Conservation (phyloP, 148 eudicot genomes). For the Cornus kousa region DNA sequence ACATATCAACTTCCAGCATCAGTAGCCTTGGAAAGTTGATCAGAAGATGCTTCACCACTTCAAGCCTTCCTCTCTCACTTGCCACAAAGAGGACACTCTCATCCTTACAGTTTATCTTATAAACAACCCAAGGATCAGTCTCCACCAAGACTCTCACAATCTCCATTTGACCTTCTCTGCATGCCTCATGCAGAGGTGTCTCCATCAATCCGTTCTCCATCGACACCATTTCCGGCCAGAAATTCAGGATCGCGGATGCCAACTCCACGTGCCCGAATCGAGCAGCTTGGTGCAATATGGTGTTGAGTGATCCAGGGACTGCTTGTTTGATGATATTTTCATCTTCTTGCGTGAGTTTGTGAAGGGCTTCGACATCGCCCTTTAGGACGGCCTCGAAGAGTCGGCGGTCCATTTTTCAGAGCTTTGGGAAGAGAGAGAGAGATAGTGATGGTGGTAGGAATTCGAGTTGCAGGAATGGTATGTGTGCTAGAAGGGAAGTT, state of each 20-base stretch:
- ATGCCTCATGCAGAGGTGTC: slow-evolving; percentile 29
- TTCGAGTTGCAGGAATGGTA: not conserved
- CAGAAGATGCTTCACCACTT: slow-evolving; percentile 22
- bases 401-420: slow-evolving; percentile 19
- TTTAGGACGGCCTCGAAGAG: slow-evolving; percentile 15
- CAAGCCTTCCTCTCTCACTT: slow-evolving; percentile 24
- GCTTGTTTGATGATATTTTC: slow-evolving; percentile 7
- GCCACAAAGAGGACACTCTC: slow-evolving; percentile 29
- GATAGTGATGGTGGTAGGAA: not conserved
- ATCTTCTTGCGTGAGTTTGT: slow-evolving; percentile 15
- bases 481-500: not conserved
- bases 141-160: slow-evolving; percentile 14
- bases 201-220: slow-evolving; percentile 24
- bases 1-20: slow-evolving; percentile 22
- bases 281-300: slow-evolving; percentile 25
- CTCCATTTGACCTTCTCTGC: slow-evolving; percentile 26
- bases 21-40: slow-evolving; percentile 15
- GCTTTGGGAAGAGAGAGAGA: not conserved
- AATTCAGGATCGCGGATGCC: slow-evolving; percentile 3
- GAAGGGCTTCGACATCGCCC: slow-evolving; percentile 16
- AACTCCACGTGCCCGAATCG: slow-evolving; percentile 24
- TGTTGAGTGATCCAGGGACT: slow-evolving; percentile 5
- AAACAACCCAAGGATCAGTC: slow-evolving; percentile 10
- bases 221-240: slow-evolving; percentile 17
- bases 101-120: slow-evolving; percentile 11